Evolutionary conservation across 352 stramenopile genomes (phyloP), one percentile per base, ranked within the genome.

Genomic region (Phytophthora foliorum): DNA sequence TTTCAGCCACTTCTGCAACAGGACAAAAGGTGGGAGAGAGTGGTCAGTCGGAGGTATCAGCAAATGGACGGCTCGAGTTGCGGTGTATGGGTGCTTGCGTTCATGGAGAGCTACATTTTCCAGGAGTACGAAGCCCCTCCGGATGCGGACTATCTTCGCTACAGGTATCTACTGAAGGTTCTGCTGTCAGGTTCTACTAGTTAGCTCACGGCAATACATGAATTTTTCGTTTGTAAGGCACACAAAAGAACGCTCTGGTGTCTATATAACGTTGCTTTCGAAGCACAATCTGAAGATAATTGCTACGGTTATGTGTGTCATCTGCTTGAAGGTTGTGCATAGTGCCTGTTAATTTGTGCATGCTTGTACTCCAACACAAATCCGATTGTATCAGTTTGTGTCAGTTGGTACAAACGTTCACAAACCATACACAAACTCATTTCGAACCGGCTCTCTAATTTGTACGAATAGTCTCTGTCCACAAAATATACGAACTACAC

Each of bases 1-100:
- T 56, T 56, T 14, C 9, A 44, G 4, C 49, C 31, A n/a, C 31
- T 56, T 24, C 34, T 56, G 49, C 25, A 44, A 25, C 29, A 56
- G 6, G 19, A 42, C 31, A 44, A 42, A 29, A 27, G 49, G 44
- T 56, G 31, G 49, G 44, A 44, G n/a, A 38, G 32, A 38, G 32
- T 57, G 10, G 32, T 57, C 6, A 44, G 50, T 32, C 6, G 31
- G 4, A 31, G 46, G 21, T 45, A 57, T 17, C 48, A 42, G 19
- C 50, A 44, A 10, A 34, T 45, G 50, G 50, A 57, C 31, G 50
- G 32, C 32, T 45, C n/a, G 5, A 57, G 50, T 45, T 57, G 50
- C 32, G 50, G 46, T 22, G 10, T 53, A 21, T 36, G 46, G 25
- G 32, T 57, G 17, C 32, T 57, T 32, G 32, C 50, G 10, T 45